phyloP scores from a whole-genome alignment of 2,329 filamentous ascomycete genomes.

The Fusarium veterinarium region DNA sequence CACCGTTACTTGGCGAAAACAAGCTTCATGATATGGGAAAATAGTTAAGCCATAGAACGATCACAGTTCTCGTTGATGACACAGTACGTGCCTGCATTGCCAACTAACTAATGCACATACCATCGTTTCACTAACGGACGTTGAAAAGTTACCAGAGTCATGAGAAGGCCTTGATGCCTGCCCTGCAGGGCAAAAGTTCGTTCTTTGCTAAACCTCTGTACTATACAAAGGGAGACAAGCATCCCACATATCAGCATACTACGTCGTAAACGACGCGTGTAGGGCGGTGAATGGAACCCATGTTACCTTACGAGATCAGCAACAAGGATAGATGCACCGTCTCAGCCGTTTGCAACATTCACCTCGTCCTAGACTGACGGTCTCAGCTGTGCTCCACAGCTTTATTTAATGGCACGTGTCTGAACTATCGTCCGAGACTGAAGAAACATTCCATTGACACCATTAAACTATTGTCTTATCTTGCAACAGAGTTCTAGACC shows the following conservation, averaged over 20 bases:
- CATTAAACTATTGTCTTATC: background rate
- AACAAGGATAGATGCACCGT: conserved; percentile 8
- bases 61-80: background rate
- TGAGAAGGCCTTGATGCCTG: background rate
- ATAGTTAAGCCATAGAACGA: background rate
- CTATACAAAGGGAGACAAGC: background rate
- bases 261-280: background rate
- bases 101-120: background rate
- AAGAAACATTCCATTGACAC: background rate
- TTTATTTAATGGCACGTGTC: background rate
- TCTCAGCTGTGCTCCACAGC: background rate
- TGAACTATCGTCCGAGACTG: background rate
- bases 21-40: background rate
- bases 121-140: conserved; percentile 8
- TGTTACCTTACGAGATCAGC: conserved; percentile 3
- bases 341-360: background rate
- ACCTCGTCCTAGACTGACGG: background rate
- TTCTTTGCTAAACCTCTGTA: background rate
- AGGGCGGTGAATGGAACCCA: background rate
- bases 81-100: background rate
- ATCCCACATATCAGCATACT: background rate
- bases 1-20: background rate
- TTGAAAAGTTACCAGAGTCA: conserved; percentile 1
- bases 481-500: background rate
- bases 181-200: background rate